Base-by-base conservation (phyloP, 441 rosid species). In the Omphalea diandra region DNA sequence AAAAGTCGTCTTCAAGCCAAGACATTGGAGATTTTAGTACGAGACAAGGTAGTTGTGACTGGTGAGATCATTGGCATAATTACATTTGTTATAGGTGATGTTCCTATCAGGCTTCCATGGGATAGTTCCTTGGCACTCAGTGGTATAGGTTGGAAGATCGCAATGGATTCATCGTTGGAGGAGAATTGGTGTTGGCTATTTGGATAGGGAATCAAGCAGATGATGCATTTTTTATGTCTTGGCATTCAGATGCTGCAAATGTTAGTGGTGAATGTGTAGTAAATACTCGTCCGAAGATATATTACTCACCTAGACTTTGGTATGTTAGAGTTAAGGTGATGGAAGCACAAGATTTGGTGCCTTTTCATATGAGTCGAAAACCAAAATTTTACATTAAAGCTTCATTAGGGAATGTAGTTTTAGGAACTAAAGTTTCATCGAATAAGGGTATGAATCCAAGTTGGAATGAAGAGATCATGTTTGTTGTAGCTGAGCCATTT, bases 401-500 rank as follows among this genome's bases (percentile, higher is more conserved):
- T 27, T 18, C 20, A 3, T 18, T 74, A 12, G 84, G 80, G 38
- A 58, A 79, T 53, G 54, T 76, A 69, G 78, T 63, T 7, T 70
- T 82, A 67, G 79, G 82, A 74, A 87, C 79, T 24, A 50, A 76
- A 46, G 14, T 70, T 36, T 84, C 86, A 24, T 75, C 68, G 32
- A 70, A 62, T 1, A 77, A 69, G 71, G 71, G 69, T 22, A 0
- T 33, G 56, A 85, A 76, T 69, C 87, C 89, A 4, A 70, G 53
- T 22, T 87, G 89, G 91, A 80, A 79, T 46, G 86, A 87, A 67
- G 87, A 85, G 56, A 52, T 85, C 71, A 74, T 85, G 84, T 85
- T 87, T 68, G 87, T 83, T 0, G 91, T 79, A 0, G 86, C 79
- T 0, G 86, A 83, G 47, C 83, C 84, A 8, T 83, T 81, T 27